Conservation (phyloP, 352 stramenopile species). For the Thalassiosira hispida region DNA sequence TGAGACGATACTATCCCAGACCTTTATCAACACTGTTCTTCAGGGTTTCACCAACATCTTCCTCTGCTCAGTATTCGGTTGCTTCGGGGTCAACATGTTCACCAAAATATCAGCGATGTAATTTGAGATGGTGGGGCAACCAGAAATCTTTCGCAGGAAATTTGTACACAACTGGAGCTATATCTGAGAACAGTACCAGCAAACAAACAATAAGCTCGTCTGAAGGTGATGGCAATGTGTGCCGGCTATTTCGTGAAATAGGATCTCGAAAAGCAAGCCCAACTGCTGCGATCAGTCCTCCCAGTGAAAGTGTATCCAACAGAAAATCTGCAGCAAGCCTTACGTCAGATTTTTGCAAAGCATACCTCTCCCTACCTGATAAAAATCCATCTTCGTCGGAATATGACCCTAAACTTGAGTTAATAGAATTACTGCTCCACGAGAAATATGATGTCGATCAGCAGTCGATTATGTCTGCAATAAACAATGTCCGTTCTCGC, state of each 20-base stretch:
- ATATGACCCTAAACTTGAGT: constrained; percentile 19
- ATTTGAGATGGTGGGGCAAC: background rate
- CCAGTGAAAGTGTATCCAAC: background rate
- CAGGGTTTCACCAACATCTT: background rate
- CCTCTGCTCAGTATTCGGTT: background rate
- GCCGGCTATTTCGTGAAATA: constrained; percentile 23
- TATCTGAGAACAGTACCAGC: background rate
- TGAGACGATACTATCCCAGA: constrained; percentile 1
- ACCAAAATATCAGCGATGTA: background rate
- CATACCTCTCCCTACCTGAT: constrained; percentile 43
- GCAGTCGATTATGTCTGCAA: constrained; percentile 25
- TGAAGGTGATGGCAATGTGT: constrained; percentile 1
- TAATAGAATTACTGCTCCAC: constrained; percentile 35
- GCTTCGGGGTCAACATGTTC: constrained; percentile 1
- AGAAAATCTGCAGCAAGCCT: constrained; percentile 38
- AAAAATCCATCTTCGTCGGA: constrained; percentile 9
- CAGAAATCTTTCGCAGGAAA: background rate
- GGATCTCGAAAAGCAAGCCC: constrained; percentile 13
- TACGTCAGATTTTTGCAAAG: constrained; percentile 48
- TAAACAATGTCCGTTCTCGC: constrained; percentile 30
- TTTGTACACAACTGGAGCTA: background rate
- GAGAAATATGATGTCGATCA: constrained; percentile 37
- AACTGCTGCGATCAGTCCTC: background rate
- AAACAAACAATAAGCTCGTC: background rate
- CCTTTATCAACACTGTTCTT: background rate